Evolutionary conservation across 164 flowering plant genomes (phyloP).

Genomic region (Cinnamomum micranthum): DNA sequence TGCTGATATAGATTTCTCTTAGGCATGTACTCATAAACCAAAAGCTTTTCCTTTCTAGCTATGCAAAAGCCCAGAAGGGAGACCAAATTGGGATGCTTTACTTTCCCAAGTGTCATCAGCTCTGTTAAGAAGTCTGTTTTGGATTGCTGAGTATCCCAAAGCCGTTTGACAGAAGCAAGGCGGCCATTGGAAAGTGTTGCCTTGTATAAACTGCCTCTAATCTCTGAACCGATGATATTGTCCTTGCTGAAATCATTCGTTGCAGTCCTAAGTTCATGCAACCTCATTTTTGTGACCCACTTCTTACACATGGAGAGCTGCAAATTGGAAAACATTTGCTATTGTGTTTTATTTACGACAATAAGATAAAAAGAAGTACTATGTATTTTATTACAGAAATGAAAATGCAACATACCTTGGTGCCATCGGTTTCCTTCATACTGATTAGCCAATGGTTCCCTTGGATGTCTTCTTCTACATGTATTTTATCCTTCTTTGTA

Average conservation of each 20-base stretch:
- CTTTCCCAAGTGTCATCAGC: constrained; percentile 56
- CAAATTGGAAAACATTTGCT: background rate
- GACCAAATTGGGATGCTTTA: constrained; percentile 54
- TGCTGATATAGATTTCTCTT: constrained; percentile 51
- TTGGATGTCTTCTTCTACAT: too few species aligned
- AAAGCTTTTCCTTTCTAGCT: constrained; percentile 52
- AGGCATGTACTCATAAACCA: constrained; percentile 56
- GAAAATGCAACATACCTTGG: too few species aligned
- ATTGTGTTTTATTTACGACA: background rate
- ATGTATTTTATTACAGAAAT: too few species aligned
- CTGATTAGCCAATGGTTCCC: too few species aligned
- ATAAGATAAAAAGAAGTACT: too few species aligned
- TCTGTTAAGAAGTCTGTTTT: constrained; percentile 59
- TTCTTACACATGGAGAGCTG: constrained; percentile 45
- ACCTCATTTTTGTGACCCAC: constrained; percentile 12
- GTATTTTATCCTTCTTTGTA: too few species aligned
- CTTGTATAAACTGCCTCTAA: constrained; percentile 33
- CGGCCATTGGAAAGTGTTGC: constrained; percentile 42
- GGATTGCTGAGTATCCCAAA: constrained; percentile 54
- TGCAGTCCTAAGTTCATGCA: background rate
- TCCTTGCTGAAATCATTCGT: too few species aligned
- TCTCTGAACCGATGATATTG: too few species aligned
- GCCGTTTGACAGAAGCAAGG: constrained; percentile 48
- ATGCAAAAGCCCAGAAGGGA: constrained; percentile 65
- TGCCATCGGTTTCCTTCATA: too few species aligned